A percentile compares a stretch with the other conserved stretches of the same genome.
Conservation (phyloP, 108 stramenopile species). For the Nannochloropsis oceanica region DNA sequence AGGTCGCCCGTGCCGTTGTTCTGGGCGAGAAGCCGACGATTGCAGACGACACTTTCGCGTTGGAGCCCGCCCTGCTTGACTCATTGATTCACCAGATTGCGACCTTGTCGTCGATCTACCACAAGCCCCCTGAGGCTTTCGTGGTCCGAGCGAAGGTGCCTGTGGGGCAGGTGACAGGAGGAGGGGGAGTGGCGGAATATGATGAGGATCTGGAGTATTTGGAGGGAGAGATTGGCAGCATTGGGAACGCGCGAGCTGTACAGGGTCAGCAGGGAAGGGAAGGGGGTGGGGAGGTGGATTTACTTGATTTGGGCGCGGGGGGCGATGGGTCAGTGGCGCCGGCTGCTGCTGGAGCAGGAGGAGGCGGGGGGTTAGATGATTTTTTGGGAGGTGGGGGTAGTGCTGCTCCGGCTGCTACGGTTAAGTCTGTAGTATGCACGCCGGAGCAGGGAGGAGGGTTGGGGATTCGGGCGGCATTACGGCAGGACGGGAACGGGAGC, state of each 20-base stretch:
- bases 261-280: conserved; percentile 37
- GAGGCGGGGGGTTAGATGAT: not conserved
- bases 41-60: conserved; percentile 85
- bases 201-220: not conserved
- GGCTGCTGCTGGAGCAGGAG: conserved; percentile 38
- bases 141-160: conserved; percentile 49
- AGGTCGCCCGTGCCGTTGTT: conserved; percentile 83
- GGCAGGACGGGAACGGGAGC: not conserved
- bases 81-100: conserved; percentile 78
- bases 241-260: not conserved
- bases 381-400: not conserved
- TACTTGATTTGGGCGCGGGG: conserved; percentile 27
- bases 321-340: conserved; percentile 48
- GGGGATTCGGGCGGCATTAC: conserved; percentile 40
- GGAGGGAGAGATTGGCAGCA: conserved; percentile 30
- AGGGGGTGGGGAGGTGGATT: not conserved
- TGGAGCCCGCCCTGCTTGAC: conserved; percentile 81
- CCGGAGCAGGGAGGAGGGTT: conserved; percentile 53
- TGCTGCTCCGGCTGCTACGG: conserved; percentile 43
- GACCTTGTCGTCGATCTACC: conserved; percentile 82
- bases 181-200: not conserved
- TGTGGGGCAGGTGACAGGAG: not conserved
- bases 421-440: conserved; percentile 45
- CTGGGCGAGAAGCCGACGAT: conserved; percentile 95
- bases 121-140: conserved; percentile 97